phyloP scores from a whole-genome alignment of 768 basidiomycete species.

The Clavaria fumosa region DNA sequence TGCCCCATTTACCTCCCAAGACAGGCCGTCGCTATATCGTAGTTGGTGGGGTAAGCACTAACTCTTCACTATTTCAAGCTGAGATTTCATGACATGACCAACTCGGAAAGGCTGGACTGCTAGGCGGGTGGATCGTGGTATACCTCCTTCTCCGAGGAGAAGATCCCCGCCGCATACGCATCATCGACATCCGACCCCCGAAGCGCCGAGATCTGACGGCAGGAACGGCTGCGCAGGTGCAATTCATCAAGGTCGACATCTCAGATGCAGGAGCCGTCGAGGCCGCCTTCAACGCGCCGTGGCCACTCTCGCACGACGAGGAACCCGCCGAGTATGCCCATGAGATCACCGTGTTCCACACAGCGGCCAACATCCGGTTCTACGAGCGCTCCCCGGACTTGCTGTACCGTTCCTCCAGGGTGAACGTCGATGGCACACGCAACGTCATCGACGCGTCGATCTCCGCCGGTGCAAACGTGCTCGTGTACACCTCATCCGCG shows the following conservation, averaged over 20 bases:
- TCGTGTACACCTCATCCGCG: constrained; percentile 65
- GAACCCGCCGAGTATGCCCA: constrained; percentile 15
- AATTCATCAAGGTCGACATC: constrained; percentile 46
- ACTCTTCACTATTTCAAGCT: neutral
- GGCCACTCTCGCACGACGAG: constrained; percentile 26
- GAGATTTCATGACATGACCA: neutral
- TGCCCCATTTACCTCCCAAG: constrained; percentile 41
- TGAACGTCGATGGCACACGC: constrained; percentile 53
- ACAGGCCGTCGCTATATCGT: constrained; percentile 67
- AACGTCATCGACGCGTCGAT: constrained; percentile 50
- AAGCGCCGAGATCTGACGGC: constrained; percentile 38
- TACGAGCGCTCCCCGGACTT: constrained; percentile 46
- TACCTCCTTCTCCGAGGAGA: constrained; percentile 52
- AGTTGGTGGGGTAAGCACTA: constrained; percentile 47
- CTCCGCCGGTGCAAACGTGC: constrained; percentile 34
- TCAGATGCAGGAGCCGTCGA: constrained; percentile 36
- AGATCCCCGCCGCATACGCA: constrained; percentile 43
- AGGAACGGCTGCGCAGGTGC: constrained; percentile 34
- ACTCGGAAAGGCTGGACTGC: constrained; percentile 44
- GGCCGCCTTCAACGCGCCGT: constrained; percentile 47
- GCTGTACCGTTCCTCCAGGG: constrained; percentile 36
- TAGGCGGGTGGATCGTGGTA: constrained; percentile 66
- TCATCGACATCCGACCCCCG: constrained; percentile 54
- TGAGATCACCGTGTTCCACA: constrained; percentile 59
- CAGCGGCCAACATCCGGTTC: constrained; percentile 65